Percentiles rank a stretch among this genome's conserved stretches.
These are phyloP conservation scores for Didymella keratinophila DNA, from an alignment of 2,329 filamentous ascomycete species.

Conservation along the genomic window DNA sequence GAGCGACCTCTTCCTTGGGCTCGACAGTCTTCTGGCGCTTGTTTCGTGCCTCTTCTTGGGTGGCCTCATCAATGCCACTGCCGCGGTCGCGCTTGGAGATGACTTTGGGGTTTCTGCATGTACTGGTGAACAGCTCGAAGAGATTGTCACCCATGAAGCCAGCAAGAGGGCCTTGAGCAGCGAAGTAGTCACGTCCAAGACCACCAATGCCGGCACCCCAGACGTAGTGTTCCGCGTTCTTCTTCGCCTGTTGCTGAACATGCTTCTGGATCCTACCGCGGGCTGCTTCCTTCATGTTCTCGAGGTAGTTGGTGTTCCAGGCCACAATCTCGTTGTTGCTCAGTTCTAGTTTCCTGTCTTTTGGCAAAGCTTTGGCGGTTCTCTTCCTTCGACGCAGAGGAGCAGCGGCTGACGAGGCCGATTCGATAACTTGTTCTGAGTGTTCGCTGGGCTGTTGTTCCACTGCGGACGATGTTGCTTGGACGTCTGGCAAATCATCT, in stretches of 20 bases:
- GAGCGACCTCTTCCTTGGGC: conserved; percentile 45
- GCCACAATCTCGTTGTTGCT: conserved; percentile 63
- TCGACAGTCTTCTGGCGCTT: conserved; percentile 45
- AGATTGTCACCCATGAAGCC: conserved; percentile 66
- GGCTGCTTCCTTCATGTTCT: conserved; percentile 64
- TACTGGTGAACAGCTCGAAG: conserved; percentile 57
- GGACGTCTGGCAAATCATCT: conserved; percentile 44
- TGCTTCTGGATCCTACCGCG: conserved; percentile 56
- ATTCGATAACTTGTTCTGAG: conserved; percentile 37
- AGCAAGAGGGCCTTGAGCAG: conserved; percentile 56
- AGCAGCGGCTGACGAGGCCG: conserved; percentile 51
- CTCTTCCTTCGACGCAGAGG: conserved; percentile 51
- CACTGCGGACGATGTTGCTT: conserved; percentile 33
- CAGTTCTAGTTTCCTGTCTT: conserved; percentile 62
- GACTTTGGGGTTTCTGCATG: conserved; percentile 34
- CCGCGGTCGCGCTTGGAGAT: conserved; percentile 47
- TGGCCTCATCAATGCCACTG: conserved; percentile 45
- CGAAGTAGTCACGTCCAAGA: conserved; percentile 54
- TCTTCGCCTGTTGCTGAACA: conserved; percentile 61
- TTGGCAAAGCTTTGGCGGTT: conserved; percentile 52
- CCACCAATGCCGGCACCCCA: conserved; percentile 64
- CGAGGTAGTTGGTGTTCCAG: conserved; percentile 67
- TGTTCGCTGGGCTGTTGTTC: conserved; percentile 23
- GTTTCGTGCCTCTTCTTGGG: conserved; percentile 43
- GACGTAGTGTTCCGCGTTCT: conserved; percentile 69